Percentiles rank a stretch among this genome's conserved stretches.
These are phyloP conservation scores for Iris pallida DNA, from an alignment of 116 monocot genomes.

Conservation along the genomic window DNA sequence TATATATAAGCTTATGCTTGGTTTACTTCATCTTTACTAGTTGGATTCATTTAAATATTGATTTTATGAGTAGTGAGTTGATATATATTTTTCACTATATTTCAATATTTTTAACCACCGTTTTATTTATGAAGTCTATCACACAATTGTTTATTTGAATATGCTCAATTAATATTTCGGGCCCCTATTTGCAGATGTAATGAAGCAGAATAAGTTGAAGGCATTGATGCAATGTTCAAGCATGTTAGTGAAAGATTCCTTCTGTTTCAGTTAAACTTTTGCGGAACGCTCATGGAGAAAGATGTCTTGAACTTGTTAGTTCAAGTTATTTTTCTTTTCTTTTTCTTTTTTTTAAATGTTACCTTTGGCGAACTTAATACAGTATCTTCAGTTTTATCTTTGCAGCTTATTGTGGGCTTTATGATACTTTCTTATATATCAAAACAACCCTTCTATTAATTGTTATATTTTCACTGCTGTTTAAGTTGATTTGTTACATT, in stretches of 20 bases:
- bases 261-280: not conserved
- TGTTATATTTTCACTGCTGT: too few species aligned
- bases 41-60: too few species aligned
- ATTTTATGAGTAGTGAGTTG: too few species aligned
- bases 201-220: conserved; percentile 7
- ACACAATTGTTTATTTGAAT: not conserved
- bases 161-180: not conserved
- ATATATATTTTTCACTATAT: not conserved
- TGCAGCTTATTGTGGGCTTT: not conserved
- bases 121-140: not conserved
- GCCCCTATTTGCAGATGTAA: conserved; percentile 10
- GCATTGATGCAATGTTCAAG: conserved; percentile 5
- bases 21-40: too few species aligned
- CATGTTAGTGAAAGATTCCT: not conserved
- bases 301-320: not conserved
- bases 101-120: not conserved
- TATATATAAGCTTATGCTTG: too few species aligned
- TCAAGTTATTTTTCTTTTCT: not conserved
- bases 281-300: not conserved
- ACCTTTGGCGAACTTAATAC: not conserved
- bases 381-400: not conserved
- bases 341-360: not conserved
- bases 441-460: not conserved
- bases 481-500: too few species aligned
- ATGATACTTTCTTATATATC: not conserved